These are phyloP conservation scores for Leccinum uliginosum DNA, from an alignment of 768 basidiomycete species.

Conservation along the genomic window DNA sequence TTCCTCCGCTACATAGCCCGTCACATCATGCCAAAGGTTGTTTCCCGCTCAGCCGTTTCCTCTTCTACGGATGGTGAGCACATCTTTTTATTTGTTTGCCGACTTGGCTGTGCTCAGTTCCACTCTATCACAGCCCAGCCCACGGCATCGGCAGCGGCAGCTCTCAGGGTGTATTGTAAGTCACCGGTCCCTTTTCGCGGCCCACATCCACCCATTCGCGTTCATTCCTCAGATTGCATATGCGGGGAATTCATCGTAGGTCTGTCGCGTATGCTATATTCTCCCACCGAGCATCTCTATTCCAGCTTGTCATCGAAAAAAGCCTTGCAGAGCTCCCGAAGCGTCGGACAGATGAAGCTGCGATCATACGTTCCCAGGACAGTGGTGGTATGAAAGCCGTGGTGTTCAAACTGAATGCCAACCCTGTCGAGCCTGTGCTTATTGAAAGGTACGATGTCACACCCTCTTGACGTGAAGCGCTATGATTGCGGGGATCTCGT, in stretches of 20 bases:
- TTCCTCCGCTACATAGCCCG: background rate
- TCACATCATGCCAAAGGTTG: conserved; percentile 84
- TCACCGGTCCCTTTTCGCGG: conserved; percentile 13
- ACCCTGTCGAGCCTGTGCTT: conserved; percentile 61
- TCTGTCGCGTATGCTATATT: conserved; percentile 13
- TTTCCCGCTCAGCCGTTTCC: conserved; percentile 84
- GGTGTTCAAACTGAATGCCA: conserved; percentile 86
- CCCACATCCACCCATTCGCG: conserved; percentile 7
- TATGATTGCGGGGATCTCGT: conserved; percentile 14
- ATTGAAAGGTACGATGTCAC: conserved; percentile 62
- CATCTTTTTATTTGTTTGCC: background rate
- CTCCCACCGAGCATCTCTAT: background rate
- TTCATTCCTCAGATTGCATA: conserved; percentile 60
- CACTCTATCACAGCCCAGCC: conserved; percentile 53
- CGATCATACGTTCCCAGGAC: conserved; percentile 74
- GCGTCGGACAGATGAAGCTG: conserved; percentile 74
- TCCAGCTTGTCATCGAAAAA: conserved; percentile 78
- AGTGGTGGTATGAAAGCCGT: conserved; percentile 51
- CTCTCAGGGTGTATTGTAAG: conserved; percentile 80
- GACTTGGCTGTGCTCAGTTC: background rate
- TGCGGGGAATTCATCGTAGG: conserved; percentile 85
- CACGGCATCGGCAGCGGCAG: conserved; percentile 72
- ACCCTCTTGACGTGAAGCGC: conserved; percentile 8
- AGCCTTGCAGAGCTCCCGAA: conserved; percentile 62
- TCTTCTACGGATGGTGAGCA: conserved; percentile 78